Percentiles rank a stretch among this genome's conserved stretches.
Conservation (phyloP, 2,329 filamentous ascomycete genomes). For the Exophiala spinifera region DNA sequence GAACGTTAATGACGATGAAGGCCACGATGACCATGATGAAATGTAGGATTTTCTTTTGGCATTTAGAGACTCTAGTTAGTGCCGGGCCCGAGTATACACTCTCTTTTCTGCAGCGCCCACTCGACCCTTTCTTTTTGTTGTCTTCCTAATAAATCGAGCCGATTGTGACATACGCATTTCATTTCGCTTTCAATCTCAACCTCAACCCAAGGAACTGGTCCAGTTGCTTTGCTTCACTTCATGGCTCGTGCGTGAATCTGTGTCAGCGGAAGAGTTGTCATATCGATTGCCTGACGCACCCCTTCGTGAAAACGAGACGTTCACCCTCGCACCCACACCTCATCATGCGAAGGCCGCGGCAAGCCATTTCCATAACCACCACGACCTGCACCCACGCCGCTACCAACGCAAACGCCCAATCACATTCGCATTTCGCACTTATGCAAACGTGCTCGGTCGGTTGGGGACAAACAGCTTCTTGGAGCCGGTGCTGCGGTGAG, state of each 20-base stretch:
- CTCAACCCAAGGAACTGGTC: too few relatives aligned
- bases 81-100: not conserved
- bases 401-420: not conserved
- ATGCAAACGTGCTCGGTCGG: slow-evolving; percentile 97
- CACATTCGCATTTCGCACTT: slow-evolving; percentile 46
- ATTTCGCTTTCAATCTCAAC: too few relatives aligned
- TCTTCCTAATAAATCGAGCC: too few relatives aligned
- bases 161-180: too few relatives aligned
- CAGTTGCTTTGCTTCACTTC: too few relatives aligned
- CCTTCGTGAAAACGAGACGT: too few relatives aligned
- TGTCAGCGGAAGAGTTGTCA: too few relatives aligned
- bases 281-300: too few relatives aligned
- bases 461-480: slow-evolving; percentile 89
- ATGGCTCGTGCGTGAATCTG: too few relatives aligned
- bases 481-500: slow-evolving; percentile 87
- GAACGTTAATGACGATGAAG: not conserved
- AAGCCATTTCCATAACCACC: not conserved
- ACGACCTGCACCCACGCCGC: not conserved
- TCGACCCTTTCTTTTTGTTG: not conserved
- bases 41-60: not conserved
- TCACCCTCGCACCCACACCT: too few relatives aligned
- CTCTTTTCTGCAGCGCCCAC: not conserved
- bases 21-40: not conserved
- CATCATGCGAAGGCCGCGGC: too few relatives aligned
- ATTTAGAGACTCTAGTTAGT: not conserved